Base-by-base conservation (phyloP, 306 rosid species). In the Pyrus pyrifolia region DNA sequence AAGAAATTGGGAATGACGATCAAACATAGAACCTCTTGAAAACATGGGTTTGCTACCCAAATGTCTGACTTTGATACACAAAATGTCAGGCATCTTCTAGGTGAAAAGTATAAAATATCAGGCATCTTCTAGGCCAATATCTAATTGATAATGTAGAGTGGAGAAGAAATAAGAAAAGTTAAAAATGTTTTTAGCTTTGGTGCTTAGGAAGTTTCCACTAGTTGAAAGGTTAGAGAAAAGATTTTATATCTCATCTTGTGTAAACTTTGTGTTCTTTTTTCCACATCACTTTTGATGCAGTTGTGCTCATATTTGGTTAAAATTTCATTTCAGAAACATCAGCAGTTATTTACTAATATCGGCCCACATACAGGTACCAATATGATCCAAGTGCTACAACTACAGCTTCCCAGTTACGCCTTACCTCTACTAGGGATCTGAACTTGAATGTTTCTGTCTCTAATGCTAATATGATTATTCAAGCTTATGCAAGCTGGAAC, bases 401-500 rank as follows among this genome's bases (percentile, higher is more conserved):
- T 79, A 91, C 97, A 72, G 88, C 97, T n/a, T 88, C 99, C 82
- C 97, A 92, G 85, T 73, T 95, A 83, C 99, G 97, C 76, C 76
- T 95, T 53, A 90, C 97, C 67, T 81, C 93, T 78, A 88, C 97
- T 68, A 84, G 95, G 84, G 97, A 95, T 78, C 83, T 95, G 87
- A 95, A 95, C 82, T 66, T 95, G 84, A 95, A 95, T 80, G 85
- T 95, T 82, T 89, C 99, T 46, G 93, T 93, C 53, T 95, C 97
- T 64, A 95, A 89, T 87, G 92, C 86, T 73, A 95, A 95, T 83
- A 90, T 95, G 97, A 85, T 95, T 72, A 90, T 95, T 85, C 97
- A 95, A 87, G 99, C 97, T 79, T 95, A 95, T 90, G 92, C 99
- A 69, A 95, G 97, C 85, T 95, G 99, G 99, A 92, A 78, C 76